These are phyloP conservation scores for Articulospora tetracladia DNA, from an alignment of 495 filamentous ascomycete genomes.

Conservation along the genomic window DNA sequence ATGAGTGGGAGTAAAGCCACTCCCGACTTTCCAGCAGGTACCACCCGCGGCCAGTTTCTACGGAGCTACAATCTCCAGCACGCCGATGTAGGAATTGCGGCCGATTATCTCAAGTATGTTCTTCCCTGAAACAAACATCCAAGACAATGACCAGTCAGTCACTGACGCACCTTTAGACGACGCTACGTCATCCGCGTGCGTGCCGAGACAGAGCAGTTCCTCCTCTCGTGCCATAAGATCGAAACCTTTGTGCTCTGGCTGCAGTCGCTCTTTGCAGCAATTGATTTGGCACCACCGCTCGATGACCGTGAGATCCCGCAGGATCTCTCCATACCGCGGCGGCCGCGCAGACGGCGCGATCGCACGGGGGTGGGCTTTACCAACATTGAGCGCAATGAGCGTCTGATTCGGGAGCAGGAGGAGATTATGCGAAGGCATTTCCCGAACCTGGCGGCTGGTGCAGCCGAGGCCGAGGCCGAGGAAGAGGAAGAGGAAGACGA, in stretches of 20 bases:
- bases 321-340: slow-evolving; percentile 20
- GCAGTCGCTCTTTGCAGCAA: slow-evolving; percentile 45
- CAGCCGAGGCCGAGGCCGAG: not conserved
- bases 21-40: slow-evolving; percentile 39
- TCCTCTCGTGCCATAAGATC: slow-evolving; percentile 50
- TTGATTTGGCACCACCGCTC: slow-evolving; percentile 48
- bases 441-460: slow-evolving; percentile 13
- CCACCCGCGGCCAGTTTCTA: slow-evolving; percentile 41
- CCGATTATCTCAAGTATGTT: slow-evolving; percentile 56
- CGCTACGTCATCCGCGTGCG: slow-evolving; percentile 59
- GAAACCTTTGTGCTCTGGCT: slow-evolving; percentile 54
- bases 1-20: slow-evolving; percentile 29
- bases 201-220: slow-evolving; percentile 60
- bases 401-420: slow-evolving; percentile 23
- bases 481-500: not conserved
- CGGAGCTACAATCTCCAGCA: slow-evolving; percentile 58
- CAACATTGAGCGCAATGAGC: slow-evolving; percentile 8
- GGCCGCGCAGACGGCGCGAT: slow-evolving; percentile 10
- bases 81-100: slow-evolving; percentile 61
- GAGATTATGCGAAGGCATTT: slow-evolving; percentile 25
- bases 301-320: slow-evolving; percentile 37
- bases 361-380: not conserved
- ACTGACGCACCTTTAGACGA: slow-evolving; percentile 31
- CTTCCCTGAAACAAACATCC: not conserved
- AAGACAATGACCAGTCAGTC: not conserved